These are phyloP conservation scores for Bigelowiella natans DNA, from an alignment of 78 protist genomes.

Conservation along the genomic window DNA sequence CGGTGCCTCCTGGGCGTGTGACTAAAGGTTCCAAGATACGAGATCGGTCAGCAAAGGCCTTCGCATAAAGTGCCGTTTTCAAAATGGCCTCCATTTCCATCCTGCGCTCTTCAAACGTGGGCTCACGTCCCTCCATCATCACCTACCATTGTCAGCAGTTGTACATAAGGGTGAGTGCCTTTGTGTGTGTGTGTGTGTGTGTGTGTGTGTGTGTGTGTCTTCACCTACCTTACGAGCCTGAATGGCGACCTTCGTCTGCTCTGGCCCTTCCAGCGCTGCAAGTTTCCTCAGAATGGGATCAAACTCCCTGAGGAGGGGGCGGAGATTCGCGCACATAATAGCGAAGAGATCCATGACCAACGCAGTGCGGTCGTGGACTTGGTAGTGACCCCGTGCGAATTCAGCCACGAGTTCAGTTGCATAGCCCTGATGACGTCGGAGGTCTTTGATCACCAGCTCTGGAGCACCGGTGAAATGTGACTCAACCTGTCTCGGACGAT, in stretches of 20 bases:
- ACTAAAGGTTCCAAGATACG: neutral
- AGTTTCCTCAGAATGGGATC: neutral
- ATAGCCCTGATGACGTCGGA: too few relatives aligned
- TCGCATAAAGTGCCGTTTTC: neutral
- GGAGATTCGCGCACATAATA: neutral
- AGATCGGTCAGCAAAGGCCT: neutral
- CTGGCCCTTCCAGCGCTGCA: neutral
- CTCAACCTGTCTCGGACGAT: too few relatives aligned
- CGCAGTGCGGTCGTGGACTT: neutral
- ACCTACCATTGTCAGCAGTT: too few relatives aligned
- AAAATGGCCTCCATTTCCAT: neutral
- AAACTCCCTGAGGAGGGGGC: neutral
- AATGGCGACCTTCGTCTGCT: neutral
- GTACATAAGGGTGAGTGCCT: too few relatives aligned
- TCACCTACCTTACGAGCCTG: neutral
- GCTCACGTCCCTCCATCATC: too few relatives aligned
- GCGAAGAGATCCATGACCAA: neutral
- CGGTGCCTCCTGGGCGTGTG: neutral
- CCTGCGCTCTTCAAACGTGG: neutral
- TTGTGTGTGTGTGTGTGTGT: too few relatives aligned
- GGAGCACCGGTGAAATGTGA: too few relatives aligned
- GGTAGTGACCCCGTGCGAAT: neutral
- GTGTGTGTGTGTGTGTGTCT: too few relatives aligned
- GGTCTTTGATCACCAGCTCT: too few relatives aligned
- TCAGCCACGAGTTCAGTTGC: too few relatives aligned